Conservation (phyloP, 2,329 filamentous ascomycete species). For the Calonectria leucothoes region DNA sequence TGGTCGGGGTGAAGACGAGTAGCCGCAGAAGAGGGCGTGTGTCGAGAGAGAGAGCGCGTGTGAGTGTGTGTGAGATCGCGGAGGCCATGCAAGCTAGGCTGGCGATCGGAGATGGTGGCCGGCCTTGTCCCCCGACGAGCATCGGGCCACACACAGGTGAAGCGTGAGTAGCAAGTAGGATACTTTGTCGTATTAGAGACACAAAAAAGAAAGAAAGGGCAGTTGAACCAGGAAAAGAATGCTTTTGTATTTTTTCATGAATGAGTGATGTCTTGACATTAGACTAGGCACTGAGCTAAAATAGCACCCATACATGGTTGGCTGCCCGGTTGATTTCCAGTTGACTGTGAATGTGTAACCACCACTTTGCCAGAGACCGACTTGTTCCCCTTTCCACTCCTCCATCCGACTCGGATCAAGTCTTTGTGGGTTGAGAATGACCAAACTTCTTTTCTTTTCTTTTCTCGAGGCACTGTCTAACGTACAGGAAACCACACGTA, state of each 20-base stretch:
- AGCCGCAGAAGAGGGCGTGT: conserved; percentile 27
- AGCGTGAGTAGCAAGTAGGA: background rate
- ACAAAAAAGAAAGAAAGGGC: background rate
- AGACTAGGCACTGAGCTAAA: background rate
- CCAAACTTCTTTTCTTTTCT: background rate
- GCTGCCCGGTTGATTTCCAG: background rate
- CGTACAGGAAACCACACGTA: background rate
- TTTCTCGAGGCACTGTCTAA: background rate
- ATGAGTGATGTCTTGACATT: background rate
- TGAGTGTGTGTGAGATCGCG: background rate
- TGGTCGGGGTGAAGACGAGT: conserved; percentile 22
- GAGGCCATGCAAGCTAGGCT: background rate
- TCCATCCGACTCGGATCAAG: background rate
- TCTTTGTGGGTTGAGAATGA: background rate
- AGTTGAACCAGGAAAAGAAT: background rate
- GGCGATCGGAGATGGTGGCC: background rate
- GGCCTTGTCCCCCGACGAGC: background rate
- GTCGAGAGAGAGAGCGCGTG: no score
- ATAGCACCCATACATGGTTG: background rate
- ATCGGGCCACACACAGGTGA: background rate
- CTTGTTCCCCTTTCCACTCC: background rate
- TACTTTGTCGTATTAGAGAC: background rate
- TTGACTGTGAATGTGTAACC: background rate
- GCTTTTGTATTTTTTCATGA: background rate
- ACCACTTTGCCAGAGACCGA: background rate